Conservation (phyloP, 345 rosid species). For the Populus nigra region DNA sequence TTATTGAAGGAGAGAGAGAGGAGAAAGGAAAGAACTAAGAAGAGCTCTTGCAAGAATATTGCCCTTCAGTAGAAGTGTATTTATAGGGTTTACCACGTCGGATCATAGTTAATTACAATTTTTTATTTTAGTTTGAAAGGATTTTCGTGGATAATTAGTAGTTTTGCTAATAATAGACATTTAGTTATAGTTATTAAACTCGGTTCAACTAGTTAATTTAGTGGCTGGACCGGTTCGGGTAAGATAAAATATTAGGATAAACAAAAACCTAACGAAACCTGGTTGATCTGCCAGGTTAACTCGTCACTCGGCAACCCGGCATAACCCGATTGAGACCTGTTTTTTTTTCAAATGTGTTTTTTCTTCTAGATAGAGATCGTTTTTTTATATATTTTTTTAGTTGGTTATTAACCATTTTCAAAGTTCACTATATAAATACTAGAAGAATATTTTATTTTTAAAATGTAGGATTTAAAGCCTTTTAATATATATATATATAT, state of each 20-base stretch:
- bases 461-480: too few species aligned
- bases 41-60: not conserved
- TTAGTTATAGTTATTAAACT: too few species aligned
- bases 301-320: too few species aligned
- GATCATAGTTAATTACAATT: not conserved
- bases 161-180: not conserved
- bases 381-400: too few species aligned
- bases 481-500: too few species aligned
- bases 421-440: too few species aligned
- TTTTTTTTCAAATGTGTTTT: too few species aligned
- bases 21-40: not conserved
- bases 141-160: not conserved
- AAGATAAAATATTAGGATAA: fast-evolving
- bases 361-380: too few species aligned
- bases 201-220: fast-evolving
- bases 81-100: not conserved
- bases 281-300: too few species aligned
- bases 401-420: too few species aligned
- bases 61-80: not conserved
- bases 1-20: not conserved
- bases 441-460: too few species aligned
- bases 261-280: fast-evolving
- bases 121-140: not conserved
- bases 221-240: fast-evolving
- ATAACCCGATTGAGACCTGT: too few species aligned